These are phyloP conservation scores for Pseudonectria foliicola DNA, from an alignment of 2,329 filamentous ascomycete genomes.

Conservation along the genomic window DNA sequence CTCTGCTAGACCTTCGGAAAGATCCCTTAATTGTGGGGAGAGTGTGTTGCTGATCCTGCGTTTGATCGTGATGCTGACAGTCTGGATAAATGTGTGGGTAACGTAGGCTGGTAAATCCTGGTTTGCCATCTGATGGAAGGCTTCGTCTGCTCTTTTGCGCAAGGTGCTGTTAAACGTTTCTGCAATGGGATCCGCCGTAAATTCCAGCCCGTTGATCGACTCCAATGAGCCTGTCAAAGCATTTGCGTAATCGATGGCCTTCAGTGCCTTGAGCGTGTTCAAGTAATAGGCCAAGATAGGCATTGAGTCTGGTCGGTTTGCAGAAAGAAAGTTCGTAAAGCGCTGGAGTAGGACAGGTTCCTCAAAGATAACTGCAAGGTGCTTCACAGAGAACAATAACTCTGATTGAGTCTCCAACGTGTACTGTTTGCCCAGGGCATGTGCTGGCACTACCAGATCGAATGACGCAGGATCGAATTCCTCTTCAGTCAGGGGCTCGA, in stretches of 20 bases:
- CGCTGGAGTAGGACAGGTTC: slow-evolving; percentile 55
- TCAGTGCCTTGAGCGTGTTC: slow-evolving; percentile 62
- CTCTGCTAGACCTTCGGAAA: slow-evolving; percentile 69
- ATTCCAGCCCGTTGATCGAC: slow-evolving; percentile 47
- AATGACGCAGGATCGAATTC: slow-evolving; percentile 18
- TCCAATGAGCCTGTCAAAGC: slow-evolving; percentile 56
- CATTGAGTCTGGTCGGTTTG: slow-evolving; percentile 53
- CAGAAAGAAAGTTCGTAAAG: slow-evolving; percentile 61
- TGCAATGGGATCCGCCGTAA: slow-evolving; percentile 43
- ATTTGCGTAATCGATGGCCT: slow-evolving; percentile 65
- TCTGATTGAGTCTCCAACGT: slow-evolving; percentile 59
- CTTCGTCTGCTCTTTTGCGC: slow-evolving; percentile 55
- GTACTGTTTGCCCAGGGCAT: slow-evolving; percentile 25
- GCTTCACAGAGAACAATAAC: slow-evolving; percentile 57
- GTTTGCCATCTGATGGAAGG: slow-evolving; percentile 56
- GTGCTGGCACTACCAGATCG: slow-evolving; percentile 15
- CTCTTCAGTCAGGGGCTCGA: slow-evolving; percentile 15
- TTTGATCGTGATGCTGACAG: slow-evolving; percentile 63
- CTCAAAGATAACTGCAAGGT: slow-evolving; percentile 58
- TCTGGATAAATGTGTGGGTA: slow-evolving; percentile 59
- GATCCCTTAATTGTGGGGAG: slow-evolving; percentile 54
- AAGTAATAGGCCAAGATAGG: slow-evolving; percentile 65
- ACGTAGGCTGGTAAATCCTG: slow-evolving; percentile 69
- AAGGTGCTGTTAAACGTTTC: slow-evolving; percentile 51
- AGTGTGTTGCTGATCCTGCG: slow-evolving; percentile 61